Percentiles rank a stretch among this genome's conserved stretches.
phyloP scores from a whole-genome alignment of 2,329 filamentous ascomycete genomes.

The Gaeumannomyces tritici region DNA sequence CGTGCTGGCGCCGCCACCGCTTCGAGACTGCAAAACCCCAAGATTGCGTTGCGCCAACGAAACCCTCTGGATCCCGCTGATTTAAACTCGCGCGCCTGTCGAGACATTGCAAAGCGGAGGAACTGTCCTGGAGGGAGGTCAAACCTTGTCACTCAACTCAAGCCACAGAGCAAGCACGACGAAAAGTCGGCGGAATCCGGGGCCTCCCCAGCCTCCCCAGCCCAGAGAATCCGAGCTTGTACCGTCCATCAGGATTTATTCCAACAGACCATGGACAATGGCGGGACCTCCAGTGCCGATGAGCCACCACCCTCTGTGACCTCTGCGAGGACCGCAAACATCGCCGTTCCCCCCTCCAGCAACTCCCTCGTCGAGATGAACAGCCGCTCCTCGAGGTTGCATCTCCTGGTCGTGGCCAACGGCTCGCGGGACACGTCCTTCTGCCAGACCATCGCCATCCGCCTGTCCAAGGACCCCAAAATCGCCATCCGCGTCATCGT shows the following conservation, averaged over 20 bases:
- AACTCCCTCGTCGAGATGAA: slow-evolving; percentile 12
- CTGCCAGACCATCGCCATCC: slow-evolving; percentile 55
- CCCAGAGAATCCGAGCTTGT: not conserved
- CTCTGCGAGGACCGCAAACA: slow-evolving; percentile 6
- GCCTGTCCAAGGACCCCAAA: slow-evolving; percentile 54
- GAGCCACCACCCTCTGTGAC: slow-evolving; percentile 10
- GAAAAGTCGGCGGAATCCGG: not conserved
- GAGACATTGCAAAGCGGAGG: not conserved
- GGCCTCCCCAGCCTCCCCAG: not conserved
- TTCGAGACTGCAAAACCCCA: too few species aligned
- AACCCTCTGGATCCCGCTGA: not conserved
- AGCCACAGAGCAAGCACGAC: not conserved
- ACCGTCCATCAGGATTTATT: too few species aligned
- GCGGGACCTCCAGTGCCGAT: slow-evolving; percentile 4
- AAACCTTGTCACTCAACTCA: not conserved
- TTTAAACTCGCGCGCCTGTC: not conserved
- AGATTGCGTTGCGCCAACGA: not conserved
- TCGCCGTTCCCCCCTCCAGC: slow-evolving; percentile 11
- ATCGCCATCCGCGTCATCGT: slow-evolving; percentile 54
- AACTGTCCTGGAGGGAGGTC: not conserved
- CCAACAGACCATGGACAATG: not conserved
- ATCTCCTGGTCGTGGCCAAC: slow-evolving; percentile 56
- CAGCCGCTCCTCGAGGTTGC: slow-evolving; percentile 31
- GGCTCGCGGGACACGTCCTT: slow-evolving; percentile 56
- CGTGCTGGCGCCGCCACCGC: not conserved